Evolutionary conservation across 2,329 filamentous ascomycete species (phyloP).

Genomic region (Pseudofabraea citricarpa): DNA sequence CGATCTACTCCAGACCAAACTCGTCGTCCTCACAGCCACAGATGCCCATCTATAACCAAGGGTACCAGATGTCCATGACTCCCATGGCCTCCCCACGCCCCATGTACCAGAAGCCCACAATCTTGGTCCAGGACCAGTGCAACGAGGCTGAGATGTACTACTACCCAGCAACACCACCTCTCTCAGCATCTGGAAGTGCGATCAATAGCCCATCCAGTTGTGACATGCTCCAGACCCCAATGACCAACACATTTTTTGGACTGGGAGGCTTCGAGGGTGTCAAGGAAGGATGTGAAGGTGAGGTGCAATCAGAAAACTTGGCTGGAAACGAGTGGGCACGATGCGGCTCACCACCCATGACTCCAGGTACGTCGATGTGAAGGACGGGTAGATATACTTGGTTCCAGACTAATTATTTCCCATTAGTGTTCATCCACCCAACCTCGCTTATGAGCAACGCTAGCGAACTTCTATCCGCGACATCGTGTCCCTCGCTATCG

Average conservation of each 20-base stretch:
- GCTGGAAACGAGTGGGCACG: constrained; percentile 71
- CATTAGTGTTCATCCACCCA: constrained; percentile 63
- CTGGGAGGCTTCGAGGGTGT: constrained; percentile 62
- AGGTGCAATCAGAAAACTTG: constrained; percentile 67
- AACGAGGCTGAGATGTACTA: constrained; percentile 56
- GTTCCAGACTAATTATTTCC: too few relatives aligned
- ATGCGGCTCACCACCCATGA: constrained; percentile 79
- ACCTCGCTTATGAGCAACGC: constrained; percentile 58
- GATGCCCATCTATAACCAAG: constrained; percentile 20
- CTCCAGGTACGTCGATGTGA: constrained; percentile 84
- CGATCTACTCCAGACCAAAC: constrained; percentile 60
- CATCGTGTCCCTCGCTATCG: constrained; percentile 77
- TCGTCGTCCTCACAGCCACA: constrained; percentile 59
- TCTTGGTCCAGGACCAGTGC: constrained; percentile 63
- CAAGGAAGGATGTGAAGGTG: constrained; percentile 68
- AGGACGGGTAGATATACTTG: too few relatives aligned
- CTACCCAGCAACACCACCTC: constrained; percentile 80
- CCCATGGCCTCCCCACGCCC: constrained; percentile 72
- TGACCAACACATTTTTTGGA: constrained; percentile 73
- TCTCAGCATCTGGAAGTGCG: constrained; percentile 79
- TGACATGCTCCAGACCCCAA: constrained; percentile 75
- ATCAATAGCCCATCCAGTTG: constrained; percentile 80
- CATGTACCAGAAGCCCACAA: constrained; percentile 68
- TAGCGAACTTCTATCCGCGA: constrained; percentile 68
- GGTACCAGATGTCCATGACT: constrained; percentile 47